Percentiles rank a stretch among this genome's conserved stretches.
Evolutionary conservation across 164 flowering plant genomes (phyloP).

Genomic region (Stephania japonica): DNA sequence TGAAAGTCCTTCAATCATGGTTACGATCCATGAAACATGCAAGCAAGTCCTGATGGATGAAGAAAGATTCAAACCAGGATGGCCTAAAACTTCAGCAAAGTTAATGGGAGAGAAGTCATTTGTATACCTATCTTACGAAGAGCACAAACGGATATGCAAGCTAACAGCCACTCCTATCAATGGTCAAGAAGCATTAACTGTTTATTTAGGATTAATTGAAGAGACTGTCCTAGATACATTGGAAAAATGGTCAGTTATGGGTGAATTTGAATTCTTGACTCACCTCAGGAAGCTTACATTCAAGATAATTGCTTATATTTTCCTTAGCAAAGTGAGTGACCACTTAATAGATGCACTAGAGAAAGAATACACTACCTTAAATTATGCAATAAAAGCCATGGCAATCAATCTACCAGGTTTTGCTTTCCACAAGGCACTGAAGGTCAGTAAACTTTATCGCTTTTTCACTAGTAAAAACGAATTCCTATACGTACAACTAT

Average conservation of each 20-base stretch:
- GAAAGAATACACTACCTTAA: constrained; percentile 59
- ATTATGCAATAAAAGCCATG: constrained; percentile 84
- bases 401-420: constrained; percentile 90
- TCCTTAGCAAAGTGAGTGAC: constrained; percentile 63
- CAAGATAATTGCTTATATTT: constrained; percentile 66
- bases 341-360: constrained; percentile 56
- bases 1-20: constrained; percentile 68
- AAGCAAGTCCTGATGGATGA: constrained; percentile 66
- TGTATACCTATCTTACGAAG: constrained; percentile 48
- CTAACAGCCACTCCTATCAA: constrained; percentile 79
- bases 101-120: constrained; percentile 84
- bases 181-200: constrained; percentile 67
- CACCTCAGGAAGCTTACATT: constrained; percentile 76
- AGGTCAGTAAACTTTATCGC: constrained; percentile 34
- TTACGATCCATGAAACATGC: constrained; percentile 60
- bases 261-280: constrained; percentile 73
- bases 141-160: constrained; percentile 68
- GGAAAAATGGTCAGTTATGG: constrained; percentile 65
- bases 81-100: constrained; percentile 63
- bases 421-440: constrained; percentile 74
- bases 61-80: constrained; percentile 64
- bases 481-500: background rate
- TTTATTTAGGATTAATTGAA: constrained; percentile 56
- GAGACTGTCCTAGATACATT: constrained; percentile 34
- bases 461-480: background rate